These are phyloP conservation scores for Pythium apleroticum DNA, from an alignment of 352 stramenopile genomes.

Conservation along the genomic window DNA sequence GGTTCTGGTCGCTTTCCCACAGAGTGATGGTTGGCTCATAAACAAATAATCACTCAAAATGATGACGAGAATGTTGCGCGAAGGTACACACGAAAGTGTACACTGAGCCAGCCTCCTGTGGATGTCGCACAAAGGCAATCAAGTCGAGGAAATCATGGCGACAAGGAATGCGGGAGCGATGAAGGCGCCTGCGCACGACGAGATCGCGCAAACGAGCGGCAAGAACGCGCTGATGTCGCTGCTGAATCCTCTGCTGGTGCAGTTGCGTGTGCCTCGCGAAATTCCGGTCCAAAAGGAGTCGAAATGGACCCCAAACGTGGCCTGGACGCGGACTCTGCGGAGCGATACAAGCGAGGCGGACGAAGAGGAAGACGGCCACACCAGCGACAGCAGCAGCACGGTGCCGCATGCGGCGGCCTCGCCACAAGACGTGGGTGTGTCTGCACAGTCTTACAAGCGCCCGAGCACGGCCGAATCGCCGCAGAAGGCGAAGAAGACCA, in stretches of 20 bases:
- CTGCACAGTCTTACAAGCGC: not conserved
- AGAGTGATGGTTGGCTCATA: not conserved
- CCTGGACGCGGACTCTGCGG: not conserved
- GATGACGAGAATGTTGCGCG: not conserved
- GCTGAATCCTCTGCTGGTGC: constrained; percentile 4
- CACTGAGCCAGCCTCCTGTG: no score
- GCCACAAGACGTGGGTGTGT: not conserved
- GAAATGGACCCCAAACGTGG: not conserved
- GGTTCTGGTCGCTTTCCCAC: no score
- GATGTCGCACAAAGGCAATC: not conserved
- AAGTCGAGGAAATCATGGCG: not conserved
- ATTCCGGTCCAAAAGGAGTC: not conserved
- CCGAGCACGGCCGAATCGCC: not conserved
- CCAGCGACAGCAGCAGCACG: constrained; percentile 3
- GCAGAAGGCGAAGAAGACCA: constrained; percentile 4
- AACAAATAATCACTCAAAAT: not conserved
- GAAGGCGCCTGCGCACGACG: not conserved
- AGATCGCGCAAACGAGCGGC: not conserved
- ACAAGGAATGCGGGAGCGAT: not conserved
- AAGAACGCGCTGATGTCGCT: not conserved
- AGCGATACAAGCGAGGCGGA: not conserved
- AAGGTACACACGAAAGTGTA: no score
- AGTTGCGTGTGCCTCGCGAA: constrained; percentile 2
- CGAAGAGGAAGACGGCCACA: not conserved
- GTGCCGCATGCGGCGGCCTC: not conserved